Percentiles rank a stretch among this genome's conserved stretches.
These are phyloP conservation scores for Mariannaea elegans DNA, from an alignment of 2,329 filamentous ascomycete genomes.

Conservation along the genomic window DNA sequence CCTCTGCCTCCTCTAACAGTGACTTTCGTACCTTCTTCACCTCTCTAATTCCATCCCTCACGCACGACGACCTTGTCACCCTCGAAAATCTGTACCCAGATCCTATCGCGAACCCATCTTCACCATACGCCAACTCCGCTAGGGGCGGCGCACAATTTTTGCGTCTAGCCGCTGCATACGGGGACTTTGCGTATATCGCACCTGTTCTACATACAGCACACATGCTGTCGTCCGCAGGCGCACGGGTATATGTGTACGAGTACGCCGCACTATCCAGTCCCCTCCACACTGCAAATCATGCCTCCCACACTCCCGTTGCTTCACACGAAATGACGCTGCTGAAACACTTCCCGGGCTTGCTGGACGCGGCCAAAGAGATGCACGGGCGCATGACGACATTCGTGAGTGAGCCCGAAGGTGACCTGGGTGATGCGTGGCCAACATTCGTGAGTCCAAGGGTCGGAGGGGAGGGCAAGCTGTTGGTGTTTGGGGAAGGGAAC, in stretches of 20 bases:
- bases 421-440: slow-evolving; percentile 49
- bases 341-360: slow-evolving; percentile 47
- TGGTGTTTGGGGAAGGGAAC: slow-evolving; percentile 69
- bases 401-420: slow-evolving; percentile 41
- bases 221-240: slow-evolving; percentile 44
- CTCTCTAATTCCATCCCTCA: slow-evolving; percentile 66
- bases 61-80: slow-evolving; percentile 58
- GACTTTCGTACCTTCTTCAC: slow-evolving; percentile 70
- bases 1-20: slow-evolving; percentile 52
- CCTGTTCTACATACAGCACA: slow-evolving; percentile 69
- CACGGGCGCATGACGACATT: slow-evolving; percentile 52
- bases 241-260: slow-evolving; percentile 64
- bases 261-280: slow-evolving; percentile 59
- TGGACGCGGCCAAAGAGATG: slow-evolving; percentile 52
- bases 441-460: slow-evolving; percentile 49
- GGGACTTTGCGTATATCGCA: slow-evolving; percentile 71
- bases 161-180: slow-evolving; percentile 68
- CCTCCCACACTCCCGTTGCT: slow-evolving; percentile 55
- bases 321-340: slow-evolving; percentile 53
- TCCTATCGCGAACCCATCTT: slow-evolving; percentile 52
- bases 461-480: slow-evolving; percentile 46
- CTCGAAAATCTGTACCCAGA: slow-evolving; percentile 72
- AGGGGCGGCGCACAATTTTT: slow-evolving; percentile 63
- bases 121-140: slow-evolving; percentile 51
- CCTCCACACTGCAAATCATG: slow-evolving; percentile 56